Conservation (phyloP, 495 filamentous ascomycete genomes). For the Penicillium diatomitis region DNA sequence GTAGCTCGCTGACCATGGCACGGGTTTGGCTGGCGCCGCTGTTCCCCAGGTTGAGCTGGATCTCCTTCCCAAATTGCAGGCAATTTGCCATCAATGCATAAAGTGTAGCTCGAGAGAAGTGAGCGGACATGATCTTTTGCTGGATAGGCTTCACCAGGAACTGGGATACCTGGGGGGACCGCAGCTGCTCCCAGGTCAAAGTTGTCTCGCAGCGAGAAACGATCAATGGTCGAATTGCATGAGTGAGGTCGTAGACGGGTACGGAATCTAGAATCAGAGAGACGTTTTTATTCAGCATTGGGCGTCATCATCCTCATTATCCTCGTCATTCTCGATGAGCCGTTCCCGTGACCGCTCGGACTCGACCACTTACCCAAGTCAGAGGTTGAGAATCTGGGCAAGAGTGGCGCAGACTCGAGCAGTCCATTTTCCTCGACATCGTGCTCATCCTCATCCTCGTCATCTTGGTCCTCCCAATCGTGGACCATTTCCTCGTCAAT, state of each 20-base stretch:
- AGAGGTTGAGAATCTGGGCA: slow-evolving; percentile 76
- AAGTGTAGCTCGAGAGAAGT: slow-evolving; percentile 76
- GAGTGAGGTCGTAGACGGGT: slow-evolving; percentile 83
- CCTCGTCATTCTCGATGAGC: no score
- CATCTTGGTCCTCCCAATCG: slow-evolving; percentile 32
- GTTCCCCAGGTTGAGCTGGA: slow-evolving; percentile 68
- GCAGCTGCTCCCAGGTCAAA: slow-evolving; percentile 88
- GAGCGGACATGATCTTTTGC: slow-evolving; percentile 66
- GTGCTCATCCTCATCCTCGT: slow-evolving; percentile 41
- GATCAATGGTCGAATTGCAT: slow-evolving; percentile 76
- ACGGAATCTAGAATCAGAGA: slow-evolving; percentile 46
- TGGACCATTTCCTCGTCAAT: slow-evolving; percentile 28
- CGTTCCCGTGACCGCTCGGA: neutral
- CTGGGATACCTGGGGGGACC: slow-evolving; percentile 89
- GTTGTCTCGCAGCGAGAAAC: slow-evolving; percentile 80
- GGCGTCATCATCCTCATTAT: no score
- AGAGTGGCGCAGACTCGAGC: slow-evolving; percentile 49
- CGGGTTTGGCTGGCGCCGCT: slow-evolving; percentile 72
- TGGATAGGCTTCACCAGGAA: slow-evolving; percentile 90
- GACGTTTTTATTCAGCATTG: slow-evolving; percentile 7
- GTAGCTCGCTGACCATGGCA: slow-evolving; percentile 78
- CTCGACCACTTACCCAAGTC: slow-evolving; percentile 53
- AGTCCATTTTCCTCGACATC: slow-evolving; percentile 48
- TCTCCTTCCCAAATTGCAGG: slow-evolving; percentile 84
- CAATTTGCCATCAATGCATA: slow-evolving; percentile 91